Conservation (phyloP, 257 asterid genomes). For the Nicotiana attenuata region DNA sequence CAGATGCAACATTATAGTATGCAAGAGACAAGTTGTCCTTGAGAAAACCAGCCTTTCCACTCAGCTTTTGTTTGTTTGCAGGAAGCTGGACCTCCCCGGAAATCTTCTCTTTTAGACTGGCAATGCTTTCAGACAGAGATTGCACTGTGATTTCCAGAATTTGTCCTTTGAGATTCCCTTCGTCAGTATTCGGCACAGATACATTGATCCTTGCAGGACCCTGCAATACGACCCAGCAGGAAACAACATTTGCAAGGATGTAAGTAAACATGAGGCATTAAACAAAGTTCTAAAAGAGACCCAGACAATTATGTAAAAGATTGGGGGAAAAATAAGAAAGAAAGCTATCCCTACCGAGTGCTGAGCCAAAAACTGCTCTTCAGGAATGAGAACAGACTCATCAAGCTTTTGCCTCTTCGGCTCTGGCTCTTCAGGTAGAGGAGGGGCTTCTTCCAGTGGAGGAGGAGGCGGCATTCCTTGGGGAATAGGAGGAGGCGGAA, state of each 20-base stretch:
- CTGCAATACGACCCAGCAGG: neutral
- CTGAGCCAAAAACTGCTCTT: slow-evolving; percentile 73
- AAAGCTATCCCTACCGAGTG: slow-evolving; percentile 45
- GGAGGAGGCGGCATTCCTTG: slow-evolving; percentile 75
- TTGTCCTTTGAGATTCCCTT: too few species aligned
- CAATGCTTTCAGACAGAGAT: too few species aligned
- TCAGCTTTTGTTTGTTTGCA: too few species aligned
- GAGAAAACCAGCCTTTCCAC: too few species aligned
- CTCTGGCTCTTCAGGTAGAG: slow-evolving; percentile 91
- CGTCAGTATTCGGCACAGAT: too few species aligned
- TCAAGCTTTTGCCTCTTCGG: slow-evolving; percentile 88
- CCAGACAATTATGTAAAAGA: too few species aligned
- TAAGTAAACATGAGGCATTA: neutral
- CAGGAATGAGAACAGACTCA: slow-evolving; percentile 70
- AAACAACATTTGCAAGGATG: neutral
- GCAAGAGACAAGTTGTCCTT: too few species aligned
- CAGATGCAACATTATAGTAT: too few species aligned
- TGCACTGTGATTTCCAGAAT: too few species aligned
- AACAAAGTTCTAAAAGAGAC: neutral
- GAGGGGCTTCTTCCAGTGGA: slow-evolving; percentile 94
- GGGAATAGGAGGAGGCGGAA: slow-evolving; percentile 26
- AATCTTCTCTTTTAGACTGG: too few species aligned
- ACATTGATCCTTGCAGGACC: too few species aligned
- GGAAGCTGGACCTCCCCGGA: too few species aligned
- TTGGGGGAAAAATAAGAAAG: neutral